Conservation (phyloP, 2,329 filamentous ascomycete genomes). For the Xylariaceae sp. region DNA sequence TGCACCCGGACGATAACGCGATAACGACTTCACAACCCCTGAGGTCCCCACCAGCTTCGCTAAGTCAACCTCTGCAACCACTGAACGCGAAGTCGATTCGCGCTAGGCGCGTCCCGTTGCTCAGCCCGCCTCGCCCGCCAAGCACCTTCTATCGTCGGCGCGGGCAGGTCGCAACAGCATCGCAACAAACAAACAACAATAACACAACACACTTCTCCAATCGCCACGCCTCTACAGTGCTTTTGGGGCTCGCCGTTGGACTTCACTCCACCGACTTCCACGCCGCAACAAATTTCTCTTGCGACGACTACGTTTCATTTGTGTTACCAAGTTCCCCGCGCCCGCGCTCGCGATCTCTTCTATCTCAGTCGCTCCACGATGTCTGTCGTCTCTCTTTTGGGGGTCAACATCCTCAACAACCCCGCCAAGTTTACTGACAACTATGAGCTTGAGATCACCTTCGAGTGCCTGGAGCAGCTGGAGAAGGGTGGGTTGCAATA, state of each 20-base stretch:
- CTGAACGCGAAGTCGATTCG: slow-evolving; percentile 26
- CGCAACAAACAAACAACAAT: too few species aligned
- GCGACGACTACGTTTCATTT: too few species aligned
- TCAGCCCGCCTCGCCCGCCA: background rate
- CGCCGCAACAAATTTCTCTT: background rate
- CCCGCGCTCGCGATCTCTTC: background rate
- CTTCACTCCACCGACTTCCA: background rate
- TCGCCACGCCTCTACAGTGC: too few species aligned
- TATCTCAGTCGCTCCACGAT: slow-evolving; percentile 46
- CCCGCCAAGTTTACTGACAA: slow-evolving; percentile 88
- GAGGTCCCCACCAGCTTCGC: too few species aligned
- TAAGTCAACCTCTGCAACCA: slow-evolving; percentile 25
- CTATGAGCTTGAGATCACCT: slow-evolving; percentile 98
- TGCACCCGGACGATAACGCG: too few species aligned
- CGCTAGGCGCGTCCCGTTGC: background rate
- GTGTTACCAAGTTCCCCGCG: background rate
- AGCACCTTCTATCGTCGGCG: background rate
- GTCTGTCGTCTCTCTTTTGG: slow-evolving; percentile 95
- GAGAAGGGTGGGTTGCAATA: slow-evolving; percentile 68
- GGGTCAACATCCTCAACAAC: slow-evolving; percentile 96
- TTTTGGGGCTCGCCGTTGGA: too few species aligned
- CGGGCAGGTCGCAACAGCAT: too few species aligned
- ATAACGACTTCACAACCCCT: too few species aligned
- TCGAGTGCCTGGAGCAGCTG: slow-evolving; percentile 91
- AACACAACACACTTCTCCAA: too few species aligned